Base-by-base conservation (phyloP, 2,329 filamentous ascomycete species). In the Exophiala spinifera region DNA sequence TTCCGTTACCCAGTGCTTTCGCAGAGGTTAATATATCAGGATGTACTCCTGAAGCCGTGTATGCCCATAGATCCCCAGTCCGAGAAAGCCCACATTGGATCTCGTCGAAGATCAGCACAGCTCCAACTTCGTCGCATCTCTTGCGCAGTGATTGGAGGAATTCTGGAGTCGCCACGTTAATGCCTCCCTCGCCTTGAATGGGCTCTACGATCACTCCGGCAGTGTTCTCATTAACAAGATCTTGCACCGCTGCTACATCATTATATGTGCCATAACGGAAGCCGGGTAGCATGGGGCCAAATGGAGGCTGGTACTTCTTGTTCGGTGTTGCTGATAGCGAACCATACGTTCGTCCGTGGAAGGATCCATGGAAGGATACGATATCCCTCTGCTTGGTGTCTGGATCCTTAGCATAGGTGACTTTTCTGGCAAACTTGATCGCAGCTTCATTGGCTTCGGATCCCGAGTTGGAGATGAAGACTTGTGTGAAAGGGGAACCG, bases 361-460 rank as follows among this genome's bases (percentile, higher is more conserved):
- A 99, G 36, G 89, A 91, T 65, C 87, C 86, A 65, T 89, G 76
- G 78, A 97, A 99, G 14, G 90, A 95, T 48, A 97, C 89, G 45
- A 99, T 75, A 66, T 96, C 91, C 64, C 83, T 72, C 76, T 97
- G 96, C 17, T 72, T 73, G 45, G 88, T 86, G 0, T 83, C 83
- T 1, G 87, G 83, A 60, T 91, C 86, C 23, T 85, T 65, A 8
- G 83, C 76, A 71, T 92, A 92, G 64, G 91, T 91, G 19, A 87
- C 86, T 74, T 99, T 99, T 64, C 94, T 84, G 17, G 92, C 88
- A 66, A 99, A 97, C 72, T 99, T 99, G 71, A 99, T 88, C 33
- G 92, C 94, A 1, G 92, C 94, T 75, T 99, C 94, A 72, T 99
- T 99, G 68, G 94, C 94, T 75, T 99, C 94, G 56, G 88, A 89